Base-by-base conservation (phyloP, 148 eudicot species). In the Amaranthus hypochondriacus region DNA sequence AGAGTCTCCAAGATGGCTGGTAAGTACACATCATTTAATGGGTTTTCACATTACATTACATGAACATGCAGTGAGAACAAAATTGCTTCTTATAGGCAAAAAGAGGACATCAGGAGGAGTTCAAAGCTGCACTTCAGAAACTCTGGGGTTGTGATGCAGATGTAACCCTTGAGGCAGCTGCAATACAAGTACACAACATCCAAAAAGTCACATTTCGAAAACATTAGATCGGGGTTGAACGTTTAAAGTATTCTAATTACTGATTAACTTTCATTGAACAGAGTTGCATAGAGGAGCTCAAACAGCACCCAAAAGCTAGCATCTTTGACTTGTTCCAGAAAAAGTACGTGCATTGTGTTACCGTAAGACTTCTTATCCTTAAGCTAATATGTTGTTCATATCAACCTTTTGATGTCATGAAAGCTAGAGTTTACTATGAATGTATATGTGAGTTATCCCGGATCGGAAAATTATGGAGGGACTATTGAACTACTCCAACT, bases 1-100 rank as follows among this genome's bases (percentile, higher is more conserved):
- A 6, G 98, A 94, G 71, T 94, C 97, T 53, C 98, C 98, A 11
- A 87, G 98, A 79, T 94, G 98, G 98, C 87, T 94, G 86, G 98
- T 94, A 88, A 79, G 89, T 75, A 42, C 47, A 49, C 66, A 39
- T 9, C 5, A 61, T 0, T 9, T 39, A 5, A 18, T 28, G 65
- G 39, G 39, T 28, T 28, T 28, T 28, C 39, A 28, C 39, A 28
- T 61, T 28, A 61, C 47, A 9, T 39, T 7, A 61, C 52, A 28
- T 4, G 50, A 46, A 46, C 3, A 52, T 68, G 43, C 39, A n/a
- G 4, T 61, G 2, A 6, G 48, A 48, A 52, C 13, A 15, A 39
- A 13, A 7, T 63, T 73, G 2, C 48, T 49, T 58, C 12, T 51
- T 44, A 81, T 84, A 94, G 98, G 95, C 95, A 52, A 91, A 86